Percentiles rank a stretch among this genome's conserved stretches.
Conservation (phyloP, 345 rosid genomes). For the Gossypium turneri region DNA sequence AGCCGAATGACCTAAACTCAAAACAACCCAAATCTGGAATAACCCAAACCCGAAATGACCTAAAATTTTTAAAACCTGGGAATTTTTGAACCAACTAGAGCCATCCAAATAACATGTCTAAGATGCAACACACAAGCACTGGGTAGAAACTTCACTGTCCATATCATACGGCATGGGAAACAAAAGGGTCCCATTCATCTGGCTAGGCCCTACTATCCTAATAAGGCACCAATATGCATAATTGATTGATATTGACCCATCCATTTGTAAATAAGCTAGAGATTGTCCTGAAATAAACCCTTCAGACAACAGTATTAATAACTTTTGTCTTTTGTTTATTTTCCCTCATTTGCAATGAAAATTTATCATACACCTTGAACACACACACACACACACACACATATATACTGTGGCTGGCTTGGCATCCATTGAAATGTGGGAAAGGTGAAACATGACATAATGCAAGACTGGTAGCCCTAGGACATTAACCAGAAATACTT, state of each 20-base stretch:
- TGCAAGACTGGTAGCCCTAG: neutral
- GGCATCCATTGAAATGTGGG: neutral
- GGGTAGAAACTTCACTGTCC: too few species aligned
- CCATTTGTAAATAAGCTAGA: neutral
- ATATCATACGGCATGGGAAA: neutral
- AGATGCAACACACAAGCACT: too few species aligned
- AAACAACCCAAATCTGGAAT: too few species aligned
- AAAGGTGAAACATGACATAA: neutral
- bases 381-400: accelerated
- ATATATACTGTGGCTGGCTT: neutral
- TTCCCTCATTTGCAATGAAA: neutral
- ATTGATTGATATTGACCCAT: neutral
- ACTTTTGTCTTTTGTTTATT: too few species aligned
- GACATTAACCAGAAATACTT: neutral
- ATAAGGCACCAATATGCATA: neutral
- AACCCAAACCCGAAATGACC: too few species aligned
- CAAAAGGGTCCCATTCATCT: neutral
- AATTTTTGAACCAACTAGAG: too few species aligned
- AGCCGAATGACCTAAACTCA: too few species aligned
- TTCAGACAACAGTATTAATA: neutral
- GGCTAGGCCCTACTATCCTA: neutral
- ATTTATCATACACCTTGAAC: neutral
- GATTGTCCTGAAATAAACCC: neutral
- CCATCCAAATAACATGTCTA: too few species aligned
- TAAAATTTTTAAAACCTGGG: too few species aligned